These are phyloP conservation scores for Sisymbrium irio DNA, from an alignment of 345 rosid genomes.

Conservation along the genomic window DNA sequence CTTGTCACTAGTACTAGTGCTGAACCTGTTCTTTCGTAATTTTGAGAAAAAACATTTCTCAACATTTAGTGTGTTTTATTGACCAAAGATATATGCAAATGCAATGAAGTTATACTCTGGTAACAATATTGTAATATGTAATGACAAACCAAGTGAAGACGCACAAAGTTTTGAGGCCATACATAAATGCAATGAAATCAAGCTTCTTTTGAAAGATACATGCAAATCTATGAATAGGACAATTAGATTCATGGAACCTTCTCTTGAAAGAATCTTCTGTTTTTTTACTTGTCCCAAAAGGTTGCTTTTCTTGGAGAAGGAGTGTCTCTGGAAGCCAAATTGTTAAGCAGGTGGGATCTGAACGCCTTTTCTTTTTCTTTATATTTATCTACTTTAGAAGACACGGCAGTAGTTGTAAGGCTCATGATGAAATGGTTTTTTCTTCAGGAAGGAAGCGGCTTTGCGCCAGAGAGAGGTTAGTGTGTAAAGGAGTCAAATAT, in stretches of 20 bases:
- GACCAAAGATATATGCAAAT: slow-evolving; percentile 1
- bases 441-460: slow-evolving; percentile 79
- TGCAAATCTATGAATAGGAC: background rate
- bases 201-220: background rate
- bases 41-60: background rate
- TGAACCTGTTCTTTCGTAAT: background rate
- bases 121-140: background rate
- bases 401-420: slow-evolving; percentile 3
- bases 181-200: background rate
- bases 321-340: slow-evolving; percentile 89
- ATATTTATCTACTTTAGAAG: slow-evolving; percentile 5
- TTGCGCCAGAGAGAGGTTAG: slow-evolving; percentile 84
- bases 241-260: background rate
- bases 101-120: background rate
- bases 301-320: slow-evolving; percentile 98
- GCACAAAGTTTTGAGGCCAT: background rate
- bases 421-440: slow-evolving; percentile 2
- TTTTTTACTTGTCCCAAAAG: slow-evolving; percentile 33
- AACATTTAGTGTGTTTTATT: background rate
- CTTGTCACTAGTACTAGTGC: background rate
- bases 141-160: background rate
- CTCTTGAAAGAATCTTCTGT: background rate
- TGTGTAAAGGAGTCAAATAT: background rate
- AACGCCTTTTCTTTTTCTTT: slow-evolving; percentile 11
- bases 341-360: slow-evolving; percentile 65